phyloP scores from a whole-genome alignment of 495 filamentous ascomycete genomes.

The Xylaria acuta region DNA sequence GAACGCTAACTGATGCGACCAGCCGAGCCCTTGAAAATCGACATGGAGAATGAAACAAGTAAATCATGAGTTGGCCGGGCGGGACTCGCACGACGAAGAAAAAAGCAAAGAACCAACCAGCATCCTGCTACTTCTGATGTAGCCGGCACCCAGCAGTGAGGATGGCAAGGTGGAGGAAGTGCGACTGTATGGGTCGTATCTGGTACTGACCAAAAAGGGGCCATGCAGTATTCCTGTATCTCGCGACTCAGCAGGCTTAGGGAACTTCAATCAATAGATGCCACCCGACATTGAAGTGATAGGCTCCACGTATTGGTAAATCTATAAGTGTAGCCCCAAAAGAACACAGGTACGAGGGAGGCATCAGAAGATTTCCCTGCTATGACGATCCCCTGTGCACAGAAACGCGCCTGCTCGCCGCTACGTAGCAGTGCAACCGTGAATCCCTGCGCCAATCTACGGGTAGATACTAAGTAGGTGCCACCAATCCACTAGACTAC shows the following conservation, averaged over 20 bases:
- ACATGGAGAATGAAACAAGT: constrained; percentile 22
- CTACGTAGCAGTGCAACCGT: neutral
- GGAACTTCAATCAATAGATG: neutral
- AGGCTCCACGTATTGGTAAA: neutral
- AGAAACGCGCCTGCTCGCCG: constrained; percentile 8
- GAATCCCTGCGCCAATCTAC: constrained; percentile 21
- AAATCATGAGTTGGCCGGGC: constrained; percentile 23
- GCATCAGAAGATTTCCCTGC: neutral
- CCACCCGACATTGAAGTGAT: neutral
- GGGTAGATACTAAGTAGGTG: neutral
- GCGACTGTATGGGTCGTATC: neutral
- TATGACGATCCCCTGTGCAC: neutral
- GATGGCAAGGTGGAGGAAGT: neutral
- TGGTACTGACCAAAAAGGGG: neutral
- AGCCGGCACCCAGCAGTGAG: neutral
- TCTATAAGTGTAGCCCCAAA: neutral
- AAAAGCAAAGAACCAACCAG: neutral
- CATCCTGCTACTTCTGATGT: neutral
- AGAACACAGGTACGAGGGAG: constrained; percentile 1
- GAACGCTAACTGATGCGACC: constrained; percentile 17
- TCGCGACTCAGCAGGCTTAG: neutral
- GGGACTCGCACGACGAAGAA: neutral
- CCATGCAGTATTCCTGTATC: neutral
- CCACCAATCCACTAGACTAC: neutral
- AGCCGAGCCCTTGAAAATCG: constrained; percentile 18